Evolutionary conservation across 2,329 filamentous ascomycete species (phyloP).

Genomic region (Aspergillus phoenicis): DNA sequence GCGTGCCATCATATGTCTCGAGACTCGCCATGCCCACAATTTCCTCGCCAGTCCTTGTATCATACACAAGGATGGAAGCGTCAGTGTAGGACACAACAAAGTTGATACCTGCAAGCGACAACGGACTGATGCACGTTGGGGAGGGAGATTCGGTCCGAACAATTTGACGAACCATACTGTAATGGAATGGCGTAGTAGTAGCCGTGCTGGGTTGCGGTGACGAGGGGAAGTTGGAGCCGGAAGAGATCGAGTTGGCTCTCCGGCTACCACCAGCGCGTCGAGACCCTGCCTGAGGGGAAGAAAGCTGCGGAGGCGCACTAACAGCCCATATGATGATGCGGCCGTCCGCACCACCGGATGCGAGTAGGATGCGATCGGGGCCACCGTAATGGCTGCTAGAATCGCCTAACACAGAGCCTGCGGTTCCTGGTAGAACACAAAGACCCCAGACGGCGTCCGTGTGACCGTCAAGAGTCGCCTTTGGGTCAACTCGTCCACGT

Average conservation of each 20-base stretch:
- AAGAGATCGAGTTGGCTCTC: constrained; percentile 89
- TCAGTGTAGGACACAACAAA: constrained; percentile 95
- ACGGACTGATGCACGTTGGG: constrained; percentile 88
- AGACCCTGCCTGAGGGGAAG: constrained; percentile 74
- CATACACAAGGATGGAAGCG: constrained; percentile 86
- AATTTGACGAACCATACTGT: constrained; percentile 87
- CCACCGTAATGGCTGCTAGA: constrained; percentile 73
- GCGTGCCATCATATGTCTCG: constrained; percentile 89
- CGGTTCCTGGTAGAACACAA: constrained; percentile 83
- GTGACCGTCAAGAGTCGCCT: constrained; percentile 90
- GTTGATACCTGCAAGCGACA: constrained; percentile 78
- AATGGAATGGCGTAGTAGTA: constrained; percentile 81
- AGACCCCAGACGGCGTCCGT: constrained; percentile 96
- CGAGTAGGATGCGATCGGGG: constrained; percentile 84
- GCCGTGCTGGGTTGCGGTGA: constrained; percentile 87
- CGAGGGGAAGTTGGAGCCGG: constrained; percentile 86
- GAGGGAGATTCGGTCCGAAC: constrained; percentile 68
- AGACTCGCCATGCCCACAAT: constrained; percentile 89
- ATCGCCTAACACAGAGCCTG: constrained; percentile 76
- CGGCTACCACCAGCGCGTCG: constrained; percentile 75
- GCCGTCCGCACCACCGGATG: constrained; percentile 87
- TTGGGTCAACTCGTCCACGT: constrained; percentile 88
- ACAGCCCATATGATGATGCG: constrained; percentile 93
- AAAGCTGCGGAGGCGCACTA: constrained; percentile 82
- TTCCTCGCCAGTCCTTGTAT: constrained; percentile 88